Conservation (phyloP, 148 eudicot species). For the Rheum nobile region DNA sequence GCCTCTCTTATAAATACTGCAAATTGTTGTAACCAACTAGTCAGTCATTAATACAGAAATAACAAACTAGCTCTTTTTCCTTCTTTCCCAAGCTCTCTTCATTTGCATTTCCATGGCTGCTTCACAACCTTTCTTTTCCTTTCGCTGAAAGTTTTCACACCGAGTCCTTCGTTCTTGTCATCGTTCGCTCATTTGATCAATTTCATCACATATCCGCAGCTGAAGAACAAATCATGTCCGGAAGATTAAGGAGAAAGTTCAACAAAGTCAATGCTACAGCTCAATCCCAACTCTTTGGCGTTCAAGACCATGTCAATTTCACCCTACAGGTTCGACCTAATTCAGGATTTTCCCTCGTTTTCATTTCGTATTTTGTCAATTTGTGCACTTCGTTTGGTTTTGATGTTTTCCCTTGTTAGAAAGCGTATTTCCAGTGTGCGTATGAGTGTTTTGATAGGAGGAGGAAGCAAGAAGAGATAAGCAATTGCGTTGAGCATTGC, state of each 20-base stretch:
- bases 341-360: not conserved
- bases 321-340: conserved; percentile 55
- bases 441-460: conserved; percentile 80
- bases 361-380: not conserved
- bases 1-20: no score
- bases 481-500: conserved; percentile 78
- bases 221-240: conserved; percentile 63
- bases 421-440: conserved; percentile 83
- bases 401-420: conserved; percentile 22
- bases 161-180: no score
- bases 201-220: conserved; percentile 47
- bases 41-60: no score
- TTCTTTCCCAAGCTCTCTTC: no score
- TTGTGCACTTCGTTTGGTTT: not conserved
- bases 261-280: conserved; percentile 64
- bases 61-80: no score
- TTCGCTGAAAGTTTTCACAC: no score
- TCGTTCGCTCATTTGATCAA: no score
- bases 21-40: no score
- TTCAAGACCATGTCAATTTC: conserved; percentile 91
- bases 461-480: conserved; percentile 50
- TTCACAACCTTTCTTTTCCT: no score
- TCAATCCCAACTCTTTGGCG: conserved; percentile 53
- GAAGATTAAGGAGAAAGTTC: conserved; percentile 63
- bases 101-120: no score